Evolutionary conservation across 805 yeast genomes (phyloP), one percentile per base, ranked within the genome.

Genomic region (Starmerella vaccinii): DNA sequence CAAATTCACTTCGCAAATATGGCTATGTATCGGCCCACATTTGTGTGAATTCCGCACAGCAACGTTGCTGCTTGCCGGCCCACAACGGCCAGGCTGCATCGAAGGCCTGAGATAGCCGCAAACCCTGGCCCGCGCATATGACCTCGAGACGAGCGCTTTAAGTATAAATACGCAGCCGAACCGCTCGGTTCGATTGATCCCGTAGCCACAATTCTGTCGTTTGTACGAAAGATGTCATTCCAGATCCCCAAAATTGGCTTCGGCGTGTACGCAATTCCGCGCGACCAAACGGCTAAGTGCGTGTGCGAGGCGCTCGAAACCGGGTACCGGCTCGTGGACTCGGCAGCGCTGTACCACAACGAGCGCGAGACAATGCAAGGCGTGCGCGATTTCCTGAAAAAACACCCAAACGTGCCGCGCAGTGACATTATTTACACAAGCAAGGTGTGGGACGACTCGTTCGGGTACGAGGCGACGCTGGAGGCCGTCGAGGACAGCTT

Each of bases 241-340:
- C 40, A 35, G 21, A 38, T 55, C 13, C 65, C 65, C 19, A 30
- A 45, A 15, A 57, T 62, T 34, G 66, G 66, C 23, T 61, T 57
- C 43, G 66, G 66, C n/a, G 52, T 51, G 15, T 63, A 62, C 52
- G 47, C 53, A 44, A 51, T 59, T 41, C 52, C 61, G 30, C 55
- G 56, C 22, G 32, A 29, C 21, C 53, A 59, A 44, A 52, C 62
- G 9, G 51, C 54, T 4, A 24, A 69, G 0, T 60, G 78, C 24
- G 81, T 79, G 0, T 70, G 74, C 57, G 62, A 73, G 35, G 89
- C 88, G 0, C 71, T 84, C 52, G 64, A 69, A 18, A 67, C 63
- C 15, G 92, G 92, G 1, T 84, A 81, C 63, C 75, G 90, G 57
- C 87, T 81, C 60, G 68, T 84, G 52, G 92, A 85, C 61, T 70